Evolutionary conservation across 768 basidiomycete genomes (phyloP).

Genomic region (Lentinula raphanica): DNA sequence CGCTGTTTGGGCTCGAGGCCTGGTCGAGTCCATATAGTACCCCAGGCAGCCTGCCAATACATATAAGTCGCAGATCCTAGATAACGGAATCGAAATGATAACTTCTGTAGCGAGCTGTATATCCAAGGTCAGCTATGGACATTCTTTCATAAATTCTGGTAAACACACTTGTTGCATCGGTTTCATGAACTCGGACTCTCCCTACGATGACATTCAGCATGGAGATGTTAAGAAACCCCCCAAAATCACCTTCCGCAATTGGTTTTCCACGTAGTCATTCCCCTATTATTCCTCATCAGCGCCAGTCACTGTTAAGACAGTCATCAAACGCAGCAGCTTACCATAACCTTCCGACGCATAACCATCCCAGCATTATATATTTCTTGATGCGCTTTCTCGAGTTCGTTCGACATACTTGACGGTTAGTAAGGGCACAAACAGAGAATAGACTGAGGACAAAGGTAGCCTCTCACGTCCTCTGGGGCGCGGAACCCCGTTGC

Average conservation of each 20-base stretch:
- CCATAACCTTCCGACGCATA: conserved; percentile 38
- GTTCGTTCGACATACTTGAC: not conserved
- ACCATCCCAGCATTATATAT: conserved; percentile 37
- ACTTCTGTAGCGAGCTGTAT: conserved; percentile 33
- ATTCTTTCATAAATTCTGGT: not conserved
- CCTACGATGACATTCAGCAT: conserved; percentile 14
- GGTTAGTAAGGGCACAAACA: not conserved
- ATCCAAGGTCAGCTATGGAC: not conserved
- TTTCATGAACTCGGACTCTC: conserved; percentile 40
- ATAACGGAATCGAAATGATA: conserved; percentile 9
- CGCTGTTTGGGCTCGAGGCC: conserved; percentile 42
- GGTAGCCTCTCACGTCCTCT: no score
- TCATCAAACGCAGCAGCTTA: conserved; percentile 9
- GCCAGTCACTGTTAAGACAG: not conserved
- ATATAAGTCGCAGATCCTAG: not conserved
- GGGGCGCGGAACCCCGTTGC: not conserved
- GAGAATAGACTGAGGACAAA: not conserved
- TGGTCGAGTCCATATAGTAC: conserved; percentile 42
- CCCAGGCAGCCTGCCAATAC: conserved; percentile 37
- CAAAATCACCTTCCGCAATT: conserved; percentile 25
- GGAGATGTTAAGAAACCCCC: not conserved
- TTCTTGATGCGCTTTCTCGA: conserved; percentile 32
- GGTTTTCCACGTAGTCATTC: conserved; percentile 37
- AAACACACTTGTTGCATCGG: conserved; percentile 37
- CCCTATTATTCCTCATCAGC: conserved; percentile 25